phyloP scores from a whole-genome alignment of 495 filamentous ascomycete genomes.

The Cladorrhinum samala region DNA sequence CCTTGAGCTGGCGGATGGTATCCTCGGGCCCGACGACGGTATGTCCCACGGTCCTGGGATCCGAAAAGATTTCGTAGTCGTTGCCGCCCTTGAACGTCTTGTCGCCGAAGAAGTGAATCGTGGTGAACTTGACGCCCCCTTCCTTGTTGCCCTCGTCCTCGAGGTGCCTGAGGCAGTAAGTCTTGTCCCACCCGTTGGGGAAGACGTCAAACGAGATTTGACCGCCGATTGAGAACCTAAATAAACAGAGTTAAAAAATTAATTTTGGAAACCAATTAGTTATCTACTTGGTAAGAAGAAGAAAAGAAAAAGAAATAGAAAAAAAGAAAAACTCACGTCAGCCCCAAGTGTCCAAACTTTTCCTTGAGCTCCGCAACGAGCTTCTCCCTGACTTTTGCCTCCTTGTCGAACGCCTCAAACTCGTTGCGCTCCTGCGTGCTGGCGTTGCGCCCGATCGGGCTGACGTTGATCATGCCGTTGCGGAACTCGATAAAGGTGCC shows the following conservation, averaged over 20 bases:
- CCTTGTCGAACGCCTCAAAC: conserved; percentile 71
- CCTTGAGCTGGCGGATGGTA: conserved; percentile 67
- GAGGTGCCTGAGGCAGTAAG: conserved; percentile 87
- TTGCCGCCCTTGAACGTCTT: conserved; percentile 87
- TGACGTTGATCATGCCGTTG: conserved; percentile 96
- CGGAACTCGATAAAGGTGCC: conserved; percentile 97
- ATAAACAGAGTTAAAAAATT: too few species aligned
- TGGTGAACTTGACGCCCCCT: conserved; percentile 68
- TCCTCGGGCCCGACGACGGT: conserved; percentile 74
- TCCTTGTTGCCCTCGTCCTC: conserved; percentile 67
- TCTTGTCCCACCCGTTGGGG: conserved; percentile 96
- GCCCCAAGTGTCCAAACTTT: conserved; percentile 72
- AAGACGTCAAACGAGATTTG: conserved; percentile 99
- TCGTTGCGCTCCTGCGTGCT: conserved; percentile 70
- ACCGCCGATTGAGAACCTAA: conserved; percentile 90
- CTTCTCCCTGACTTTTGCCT: conserved; percentile 62
- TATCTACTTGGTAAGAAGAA: too few species aligned
- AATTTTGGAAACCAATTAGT: neutral
- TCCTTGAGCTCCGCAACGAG: conserved; percentile 71
- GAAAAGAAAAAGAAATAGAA: too few species aligned
- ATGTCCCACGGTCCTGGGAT: conserved; percentile 77
- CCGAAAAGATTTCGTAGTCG: conserved; percentile 87
- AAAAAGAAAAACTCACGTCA: conserved; percentile 62
- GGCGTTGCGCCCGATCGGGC: conserved; percentile 88
- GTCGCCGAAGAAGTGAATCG: conserved; percentile 97